Evolutionary conservation across 176 grass and related monocot species (phyloP), one percentile per base, ranked within the genome.

Genomic region (Tillandsia leiboldiana): DNA sequence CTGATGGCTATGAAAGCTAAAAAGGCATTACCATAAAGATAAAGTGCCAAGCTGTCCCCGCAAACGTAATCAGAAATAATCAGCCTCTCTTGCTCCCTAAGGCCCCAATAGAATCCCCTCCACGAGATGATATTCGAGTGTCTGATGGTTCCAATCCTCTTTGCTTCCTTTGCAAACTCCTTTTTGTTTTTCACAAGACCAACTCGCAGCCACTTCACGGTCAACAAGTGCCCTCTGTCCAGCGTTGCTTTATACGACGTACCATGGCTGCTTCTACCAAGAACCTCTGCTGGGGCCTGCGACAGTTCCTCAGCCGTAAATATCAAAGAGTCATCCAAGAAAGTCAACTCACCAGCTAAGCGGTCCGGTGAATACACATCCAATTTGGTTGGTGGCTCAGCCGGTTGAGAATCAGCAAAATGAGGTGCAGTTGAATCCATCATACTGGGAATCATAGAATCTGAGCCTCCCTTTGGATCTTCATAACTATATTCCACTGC

Each of bases 71-170:
- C 90, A 69, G 89, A 87, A 80, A 99, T 82, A 68, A 94, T 88
- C 69, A 99, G 77, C 77, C 95, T 88, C 78, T 99, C 95, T 85
- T 99, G 89, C 73, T 90, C 95, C 70, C 85, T 90, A 14, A 86
- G 82, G 0, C 95, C 95, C 94, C 94, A 99, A 66, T 99, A 99
- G 78, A 90, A 88, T 13, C 87, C 87, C 78, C 82, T 89, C 95
- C 90, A 99, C 3, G 87, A 71, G 76, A 94, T 76, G 82, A 93
- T 79, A 78, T 93, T 94, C 28, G 82, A 75, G 81, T 99, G 89
- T 51, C 51, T 90, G 52, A 84, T 92, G 33, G 74, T 81, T 12
- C 84, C 95, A 70, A 99, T 83, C 68, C 82, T 80, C 73, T 99
- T 99, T 66, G 84, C 79, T 77, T 99, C 95, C 79, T 90, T 99